A percentile compares a stretch with the other conserved stretches of the same genome.
Evolutionary conservation across 495 filamentous ascomycete species (phyloP).

Genomic region (Podospora australis): DNA sequence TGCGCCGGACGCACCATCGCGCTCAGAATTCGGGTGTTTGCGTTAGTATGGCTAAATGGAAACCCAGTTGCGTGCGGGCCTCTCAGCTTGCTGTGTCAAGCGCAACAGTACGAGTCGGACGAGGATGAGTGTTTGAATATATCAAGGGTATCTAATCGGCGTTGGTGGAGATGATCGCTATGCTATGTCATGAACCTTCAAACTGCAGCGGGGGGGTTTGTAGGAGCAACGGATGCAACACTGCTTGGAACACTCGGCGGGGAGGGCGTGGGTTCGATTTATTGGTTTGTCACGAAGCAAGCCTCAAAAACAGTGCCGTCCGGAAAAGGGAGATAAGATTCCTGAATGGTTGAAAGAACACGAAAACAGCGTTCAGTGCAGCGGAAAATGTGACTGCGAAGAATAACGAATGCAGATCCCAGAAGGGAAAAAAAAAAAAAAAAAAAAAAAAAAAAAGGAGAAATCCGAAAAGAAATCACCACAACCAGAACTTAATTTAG

Average conservation of each 20-base stretch:
- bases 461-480: background rate
- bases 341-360: background rate
- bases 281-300: background rate
- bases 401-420: background rate
- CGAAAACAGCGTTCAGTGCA: background rate
- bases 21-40: conserved; percentile 1
- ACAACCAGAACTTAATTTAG: background rate
- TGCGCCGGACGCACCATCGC: conserved; percentile 39
- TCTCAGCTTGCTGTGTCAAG: too few relatives aligned
- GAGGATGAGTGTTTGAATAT: too few relatives aligned
- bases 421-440: conserved; percentile 1
- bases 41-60: background rate
- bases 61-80: too few relatives aligned
- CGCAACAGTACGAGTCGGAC: too few relatives aligned
- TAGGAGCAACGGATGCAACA: too few relatives aligned
- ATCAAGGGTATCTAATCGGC: too few relatives aligned
- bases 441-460: background rate
- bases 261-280: background rate
- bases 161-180: background rate
- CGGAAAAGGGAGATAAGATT: background rate
- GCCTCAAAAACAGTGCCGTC: too few relatives aligned
- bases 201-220: too few relatives aligned
- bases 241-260: background rate
- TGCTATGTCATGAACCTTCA: too few relatives aligned
- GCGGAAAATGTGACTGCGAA: background rate